Percentiles rank a stretch among this genome's conserved stretches.
phyloP scores from a whole-genome alignment of 2,329 filamentous ascomycete genomes.

The Cytospora mali region DNA sequence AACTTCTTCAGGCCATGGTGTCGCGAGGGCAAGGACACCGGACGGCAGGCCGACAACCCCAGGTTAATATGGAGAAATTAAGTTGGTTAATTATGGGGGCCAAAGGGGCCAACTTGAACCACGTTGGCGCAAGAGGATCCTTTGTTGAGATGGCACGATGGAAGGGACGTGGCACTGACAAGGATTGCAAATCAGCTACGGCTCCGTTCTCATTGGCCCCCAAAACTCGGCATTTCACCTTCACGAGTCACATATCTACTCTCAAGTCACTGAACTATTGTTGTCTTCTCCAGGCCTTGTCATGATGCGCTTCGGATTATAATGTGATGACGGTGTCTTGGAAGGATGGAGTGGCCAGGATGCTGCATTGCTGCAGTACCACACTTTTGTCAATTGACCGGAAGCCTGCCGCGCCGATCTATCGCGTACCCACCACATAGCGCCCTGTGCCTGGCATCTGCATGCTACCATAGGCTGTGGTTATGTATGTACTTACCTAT shows the following conservation, averaged over 20 bases:
- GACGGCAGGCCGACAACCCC: background rate
- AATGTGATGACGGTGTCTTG: too few relatives aligned
- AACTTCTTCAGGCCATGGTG: background rate
- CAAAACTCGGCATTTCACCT: background rate
- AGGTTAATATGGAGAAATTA: slow-evolving; percentile 1
- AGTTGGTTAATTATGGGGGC: background rate
- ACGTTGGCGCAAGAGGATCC: background rate
- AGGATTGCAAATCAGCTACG: background rate
- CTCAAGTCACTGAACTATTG: background rate
- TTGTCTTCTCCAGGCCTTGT: background rate
- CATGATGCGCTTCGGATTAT: background rate
- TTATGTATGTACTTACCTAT: too few relatives aligned
- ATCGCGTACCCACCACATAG: background rate
- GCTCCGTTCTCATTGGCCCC: background rate
- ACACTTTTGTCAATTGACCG: background rate
- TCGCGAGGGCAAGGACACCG: background rate
- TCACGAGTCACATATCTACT: background rate
- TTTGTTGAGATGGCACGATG: background rate
- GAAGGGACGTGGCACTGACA: background rate
- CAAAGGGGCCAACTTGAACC: background rate
- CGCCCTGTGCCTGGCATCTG: background rate
- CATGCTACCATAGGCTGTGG: background rate
- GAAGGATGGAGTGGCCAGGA: too few relatives aligned
- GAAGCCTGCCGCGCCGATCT: background rate
- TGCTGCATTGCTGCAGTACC: background rate